Base-by-base conservation (phyloP, 495 filamentous ascomycete species). In the Cercophora scortea region DNA sequence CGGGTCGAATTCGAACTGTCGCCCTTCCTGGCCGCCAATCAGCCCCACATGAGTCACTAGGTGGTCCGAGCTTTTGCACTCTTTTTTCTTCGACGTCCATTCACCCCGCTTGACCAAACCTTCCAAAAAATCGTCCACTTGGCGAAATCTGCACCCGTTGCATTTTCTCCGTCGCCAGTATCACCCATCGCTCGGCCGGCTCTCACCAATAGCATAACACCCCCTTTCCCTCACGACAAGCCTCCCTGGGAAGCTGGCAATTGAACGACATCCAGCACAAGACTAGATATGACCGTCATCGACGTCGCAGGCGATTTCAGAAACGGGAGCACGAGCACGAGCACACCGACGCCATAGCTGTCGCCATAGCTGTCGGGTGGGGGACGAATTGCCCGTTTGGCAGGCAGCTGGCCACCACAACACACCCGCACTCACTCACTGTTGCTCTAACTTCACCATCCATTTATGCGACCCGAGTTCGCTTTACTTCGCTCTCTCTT, bases 131-230 rank as follows among this genome's bases (percentile, higher is more conserved):
- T 15, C 49, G 25, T 32, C 32, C 49, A 15, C 44, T 19, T 44
- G 35, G 18, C 8, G 40, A 40, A 15, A 39, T 51, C 40, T 13
- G 41, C 15, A 25, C 46, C 39, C 25, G 25, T 25, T 25, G 54
- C 51, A 47, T 53, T 49, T 54, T 50, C 51, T 36, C 56, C 36
- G 25, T 36, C 59, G 44, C 61, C 65, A 66, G 61, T 66, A 66
- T 66, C 65, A 46, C 55, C 56, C 19, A 10, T 17, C 42, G 36
- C 45, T 50, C 50, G 35, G 50, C 45, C 36, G 32, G 52, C 47
- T 55, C 50, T 49, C 60, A 52, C 63, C 65, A 68, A 66, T 68
- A 32, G 57, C 44, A 58, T 64, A 48, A 68, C 61, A 64, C 54
- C 59, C 45, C 43, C 49, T 53, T 56, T 42, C 7, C 50, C 10